phyloP scores from a whole-genome alignment of 2,329 filamentous ascomycete genomes.

The Teratosphaeria destructans region DNA sequence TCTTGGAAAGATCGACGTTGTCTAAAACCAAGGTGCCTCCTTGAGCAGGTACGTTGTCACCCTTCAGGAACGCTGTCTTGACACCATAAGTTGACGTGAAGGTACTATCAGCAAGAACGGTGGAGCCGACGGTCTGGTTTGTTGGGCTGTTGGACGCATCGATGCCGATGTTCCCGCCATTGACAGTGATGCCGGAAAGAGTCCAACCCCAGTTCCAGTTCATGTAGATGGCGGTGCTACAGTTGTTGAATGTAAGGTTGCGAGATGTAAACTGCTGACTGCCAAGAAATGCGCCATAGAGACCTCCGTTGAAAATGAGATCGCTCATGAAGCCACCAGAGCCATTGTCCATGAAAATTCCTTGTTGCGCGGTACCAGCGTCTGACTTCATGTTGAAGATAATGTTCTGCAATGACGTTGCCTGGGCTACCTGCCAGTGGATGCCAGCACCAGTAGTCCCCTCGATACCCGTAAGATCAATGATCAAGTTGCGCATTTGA shows the following conservation, averaged over 20 bases:
- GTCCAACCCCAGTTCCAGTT: conserved; percentile 48
- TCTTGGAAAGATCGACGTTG: conserved; percentile 74
- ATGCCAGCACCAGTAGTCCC: conserved; percentile 29
- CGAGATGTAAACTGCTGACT: conserved; percentile 53
- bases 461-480: conserved; percentile 30
- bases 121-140: conserved; percentile 59
- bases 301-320: conserved; percentile 50
- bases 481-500: conserved; percentile 44
- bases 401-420: conserved; percentile 53
- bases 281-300: conserved; percentile 49
- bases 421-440: conserved; percentile 46
- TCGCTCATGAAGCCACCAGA: conserved; percentile 44
- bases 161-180: conserved; percentile 30
- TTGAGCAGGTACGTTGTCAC: conserved; percentile 50
- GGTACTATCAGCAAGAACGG: conserved; percentile 71
- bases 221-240: conserved; percentile 41
- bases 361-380: conserved; percentile 38
- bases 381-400: conserved; percentile 46
- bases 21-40: conserved; percentile 78
- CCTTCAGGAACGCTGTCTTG: conserved; percentile 64
- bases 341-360: conserved; percentile 27
- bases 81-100: conserved; percentile 68
- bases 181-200: conserved; percentile 36
- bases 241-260: conserved; percentile 41
- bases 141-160: conserved; percentile 38